Percentiles rank a stretch among this genome's conserved stretches.
Evolutionary conservation across 768 basidiomycete genomes (phyloP).

Genomic region (Hypsizygus marmoreus): DNA sequence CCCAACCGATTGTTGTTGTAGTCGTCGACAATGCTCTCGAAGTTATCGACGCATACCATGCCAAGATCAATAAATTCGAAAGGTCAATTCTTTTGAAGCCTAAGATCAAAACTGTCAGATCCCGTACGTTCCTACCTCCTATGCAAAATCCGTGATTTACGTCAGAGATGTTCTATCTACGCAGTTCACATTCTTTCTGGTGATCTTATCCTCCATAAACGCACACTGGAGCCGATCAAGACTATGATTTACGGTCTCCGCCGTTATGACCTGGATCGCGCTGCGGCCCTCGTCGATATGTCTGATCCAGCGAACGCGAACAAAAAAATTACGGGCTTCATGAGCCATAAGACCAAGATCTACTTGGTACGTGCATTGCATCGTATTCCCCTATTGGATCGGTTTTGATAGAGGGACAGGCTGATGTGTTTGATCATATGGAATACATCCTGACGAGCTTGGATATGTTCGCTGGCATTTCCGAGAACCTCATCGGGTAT

Average conservation of each 20-base stretch:
- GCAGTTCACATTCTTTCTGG: conserved; percentile 77
- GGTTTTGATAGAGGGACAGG: conserved; percentile 36
- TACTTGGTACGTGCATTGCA: conserved; percentile 49
- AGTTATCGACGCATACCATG: conserved; percentile 69
- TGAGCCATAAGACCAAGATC: conserved; percentile 70
- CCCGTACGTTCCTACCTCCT: conserved; percentile 41
- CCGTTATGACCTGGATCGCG: conserved; percentile 69
- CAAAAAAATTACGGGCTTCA: conserved; percentile 54
- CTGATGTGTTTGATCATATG: conserved; percentile 77
- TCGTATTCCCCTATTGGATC: neutral
- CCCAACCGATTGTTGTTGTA: conserved; percentile 20
- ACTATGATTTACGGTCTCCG: conserved; percentile 68
- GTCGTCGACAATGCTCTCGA: conserved; percentile 71
- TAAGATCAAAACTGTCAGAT: conserved; percentile 59
- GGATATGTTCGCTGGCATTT: conserved; percentile 73
- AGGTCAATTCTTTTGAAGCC: conserved; percentile 59
- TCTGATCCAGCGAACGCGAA: conserved; percentile 37
- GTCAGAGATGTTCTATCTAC: neutral
- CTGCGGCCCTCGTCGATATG: conserved; percentile 54
- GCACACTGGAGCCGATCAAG: conserved; percentile 72
- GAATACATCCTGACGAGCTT: conserved; percentile 69
- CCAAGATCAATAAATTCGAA: conserved; percentile 63
- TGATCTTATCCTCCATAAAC: conserved; percentile 72
- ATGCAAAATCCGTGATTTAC: neutral
- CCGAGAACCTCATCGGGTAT: conserved; percentile 72